Conservation (phyloP, 805 yeast genomes). For the Martiniozyma abietophila region DNA sequence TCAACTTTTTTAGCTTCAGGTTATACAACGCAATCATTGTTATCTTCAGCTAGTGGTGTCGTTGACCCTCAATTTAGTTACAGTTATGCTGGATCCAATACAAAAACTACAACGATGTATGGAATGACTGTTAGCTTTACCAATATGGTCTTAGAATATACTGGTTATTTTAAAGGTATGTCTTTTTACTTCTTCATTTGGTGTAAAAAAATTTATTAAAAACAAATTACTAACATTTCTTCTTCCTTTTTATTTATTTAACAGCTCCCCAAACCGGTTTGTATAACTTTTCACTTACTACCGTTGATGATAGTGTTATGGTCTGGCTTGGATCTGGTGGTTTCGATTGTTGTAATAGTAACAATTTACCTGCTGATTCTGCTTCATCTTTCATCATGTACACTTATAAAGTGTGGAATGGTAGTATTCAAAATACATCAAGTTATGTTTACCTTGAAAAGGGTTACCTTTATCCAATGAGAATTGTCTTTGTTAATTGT, state of each 20-base stretch:
- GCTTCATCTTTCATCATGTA: conserved; percentile 8
- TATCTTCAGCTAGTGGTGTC: conserved; percentile 1
- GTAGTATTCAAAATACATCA: conserved; percentile 2
- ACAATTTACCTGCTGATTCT: conserved; percentile 2
- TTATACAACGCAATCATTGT: not conserved
- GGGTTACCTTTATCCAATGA: conserved; percentile 15
- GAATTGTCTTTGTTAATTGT: conserved; percentile 13
- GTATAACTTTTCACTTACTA: conserved; percentile 17
- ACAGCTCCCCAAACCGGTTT: conserved; percentile 24
- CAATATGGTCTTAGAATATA: conserved; percentile 11
- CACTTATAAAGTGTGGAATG: conserved; percentile 7
- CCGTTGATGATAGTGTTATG: conserved; percentile 26
- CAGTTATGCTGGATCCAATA: not conserved
- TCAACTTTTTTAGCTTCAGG: not conserved
- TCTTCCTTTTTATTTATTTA: not conserved
- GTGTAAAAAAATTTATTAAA: not conserved
- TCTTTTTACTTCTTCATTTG: not conserved
- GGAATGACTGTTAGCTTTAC: conserved; percentile 9
- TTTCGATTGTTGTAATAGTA: conserved; percentile 27
- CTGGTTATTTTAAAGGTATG: conserved; percentile 15
- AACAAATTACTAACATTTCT: conserved; percentile 3
- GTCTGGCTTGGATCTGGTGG: conserved; percentile 26
- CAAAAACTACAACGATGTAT: conserved; percentile 1
- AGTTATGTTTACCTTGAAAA: conserved; percentile 11
- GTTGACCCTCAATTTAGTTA: conserved; percentile 6